Percentiles rank a stretch among this genome's conserved stretches.
phyloP scores from a whole-genome alignment of 164 flowering plant species.

The Tetrastigma voinierianum region DNA sequence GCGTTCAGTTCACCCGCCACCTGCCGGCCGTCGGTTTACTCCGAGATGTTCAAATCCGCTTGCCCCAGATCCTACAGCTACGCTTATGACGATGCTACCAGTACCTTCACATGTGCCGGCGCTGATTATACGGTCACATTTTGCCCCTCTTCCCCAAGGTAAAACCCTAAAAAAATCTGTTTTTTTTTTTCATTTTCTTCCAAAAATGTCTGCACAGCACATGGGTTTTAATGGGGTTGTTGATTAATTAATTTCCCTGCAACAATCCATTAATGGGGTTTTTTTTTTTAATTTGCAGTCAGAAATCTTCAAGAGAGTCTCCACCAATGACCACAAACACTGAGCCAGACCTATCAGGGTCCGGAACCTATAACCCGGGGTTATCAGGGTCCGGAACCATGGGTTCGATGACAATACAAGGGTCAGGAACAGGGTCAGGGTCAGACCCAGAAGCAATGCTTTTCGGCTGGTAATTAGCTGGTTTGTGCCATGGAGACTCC shows the following conservation, averaged over 20 bases:
- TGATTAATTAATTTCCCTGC: not conserved
- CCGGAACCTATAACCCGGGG: not conserved
- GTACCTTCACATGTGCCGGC: slow-evolving; percentile 62
- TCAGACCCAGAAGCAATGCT: slow-evolving; percentile 28
- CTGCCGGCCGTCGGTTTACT: slow-evolving; percentile 60
- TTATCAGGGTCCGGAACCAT: not conserved
- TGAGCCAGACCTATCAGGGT: not conserved
- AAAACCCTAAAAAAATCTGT: not conserved
- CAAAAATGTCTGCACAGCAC: not conserved
- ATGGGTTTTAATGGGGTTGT: too few species aligned
- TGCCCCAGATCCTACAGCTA: slow-evolving; percentile 75
- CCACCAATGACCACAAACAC: slow-evolving; percentile 27
- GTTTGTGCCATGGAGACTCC: slow-evolving; percentile 77
- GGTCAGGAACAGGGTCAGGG: slow-evolving; percentile 8
- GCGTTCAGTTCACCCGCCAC: slow-evolving; percentile 50
- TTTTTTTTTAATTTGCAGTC: slow-evolving; percentile 26
- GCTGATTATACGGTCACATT: slow-evolving; percentile 70
- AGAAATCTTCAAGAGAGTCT: slow-evolving; percentile 40
- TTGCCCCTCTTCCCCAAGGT: slow-evolving; percentile 69
- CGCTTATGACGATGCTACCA: slow-evolving; percentile 71
- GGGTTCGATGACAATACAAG: not conserved
- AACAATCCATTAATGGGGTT: not conserved
- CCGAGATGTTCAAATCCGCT: slow-evolving; percentile 65
- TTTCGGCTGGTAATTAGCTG: slow-evolving; percentile 70
- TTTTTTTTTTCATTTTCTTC: not conserved